A percentile compares a stretch with the other conserved stretches of the same genome.
Conservation (phyloP, 139 green algal genomes). For the Ettlia oleoabundans region DNA sequence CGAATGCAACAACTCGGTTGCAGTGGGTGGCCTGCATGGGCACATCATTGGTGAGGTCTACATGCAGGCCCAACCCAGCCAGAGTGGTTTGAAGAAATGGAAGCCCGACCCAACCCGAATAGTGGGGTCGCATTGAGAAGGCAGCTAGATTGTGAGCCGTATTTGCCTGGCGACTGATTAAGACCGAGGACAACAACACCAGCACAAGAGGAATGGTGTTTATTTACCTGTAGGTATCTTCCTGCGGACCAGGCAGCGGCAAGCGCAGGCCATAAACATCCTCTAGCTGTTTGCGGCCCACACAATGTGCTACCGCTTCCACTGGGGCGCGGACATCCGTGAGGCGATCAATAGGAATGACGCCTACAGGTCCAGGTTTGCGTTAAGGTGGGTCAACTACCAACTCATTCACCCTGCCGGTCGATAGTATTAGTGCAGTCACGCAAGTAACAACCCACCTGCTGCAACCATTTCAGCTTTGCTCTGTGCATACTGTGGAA, state of each 20-base stretch:
- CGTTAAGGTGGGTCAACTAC: too few species aligned
- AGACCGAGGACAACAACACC: neutral
- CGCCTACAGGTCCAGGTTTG: slow-evolving; percentile 75
- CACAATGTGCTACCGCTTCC: slow-evolving; percentile 67
- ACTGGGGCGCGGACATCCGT: slow-evolving; percentile 88
- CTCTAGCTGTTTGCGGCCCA: slow-evolving; percentile 71
- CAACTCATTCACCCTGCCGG: neutral
- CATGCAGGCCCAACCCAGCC: too few species aligned
- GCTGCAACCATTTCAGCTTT: slow-evolving; percentile 96
- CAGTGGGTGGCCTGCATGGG: slow-evolving; percentile 22
- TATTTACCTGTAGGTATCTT: slow-evolving; percentile 44
- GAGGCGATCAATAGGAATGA: slow-evolving; percentile 97
- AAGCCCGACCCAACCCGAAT: too few species aligned
- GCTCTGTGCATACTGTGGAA: slow-evolving; percentile 89
- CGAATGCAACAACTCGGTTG: slow-evolving; percentile 66
- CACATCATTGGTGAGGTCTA: too few species aligned
- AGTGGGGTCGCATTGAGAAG: too few species aligned
- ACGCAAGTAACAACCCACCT: slow-evolving; percentile 35
- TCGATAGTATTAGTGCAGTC: too few species aligned
- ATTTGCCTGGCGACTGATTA: neutral
- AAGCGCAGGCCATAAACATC: slow-evolving; percentile 80
- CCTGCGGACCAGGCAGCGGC: slow-evolving; percentile 47
- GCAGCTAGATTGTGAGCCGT: too few species aligned
- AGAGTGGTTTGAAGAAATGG: too few species aligned
- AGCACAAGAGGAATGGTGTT: neutral